phyloP scores from a whole-genome alignment of 306 rosid species.

The Quercus suber region DNA sequence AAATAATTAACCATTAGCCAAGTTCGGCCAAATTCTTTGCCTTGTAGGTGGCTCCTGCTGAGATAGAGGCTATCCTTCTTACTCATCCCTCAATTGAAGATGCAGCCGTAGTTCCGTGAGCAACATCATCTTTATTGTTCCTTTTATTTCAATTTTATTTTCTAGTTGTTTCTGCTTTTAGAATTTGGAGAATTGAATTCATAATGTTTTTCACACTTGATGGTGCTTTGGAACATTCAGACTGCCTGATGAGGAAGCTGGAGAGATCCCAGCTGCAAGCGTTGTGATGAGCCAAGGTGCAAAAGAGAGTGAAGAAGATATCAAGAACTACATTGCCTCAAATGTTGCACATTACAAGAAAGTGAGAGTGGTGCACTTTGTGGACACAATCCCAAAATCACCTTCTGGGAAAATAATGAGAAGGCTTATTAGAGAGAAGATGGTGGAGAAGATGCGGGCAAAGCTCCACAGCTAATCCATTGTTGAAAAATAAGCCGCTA shows the following conservation, averaged over 20 bases:
- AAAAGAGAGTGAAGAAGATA: slow-evolving; percentile 68
- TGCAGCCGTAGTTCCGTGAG: slow-evolving; percentile 95
- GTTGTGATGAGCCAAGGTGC: slow-evolving; percentile 58
- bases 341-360: slow-evolving; percentile 83
- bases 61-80: slow-evolving; percentile 83
- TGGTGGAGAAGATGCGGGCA: slow-evolving; percentile 45
- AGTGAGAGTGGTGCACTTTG: slow-evolving; percentile 73
- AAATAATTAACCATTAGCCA: neutral
- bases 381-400: slow-evolving; percentile 76
- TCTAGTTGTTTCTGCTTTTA: neutral
- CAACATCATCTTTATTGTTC: neutral
- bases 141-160: neutral
- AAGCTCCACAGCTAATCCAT: slow-evolving; percentile 7
- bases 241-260: slow-evolving; percentile 82
- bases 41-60: slow-evolving; percentile 88
- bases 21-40: slow-evolving; percentile 1
- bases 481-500: neutral
- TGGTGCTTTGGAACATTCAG: slow-evolving; percentile 28
- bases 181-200: neutral
- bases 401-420: slow-evolving; percentile 94
- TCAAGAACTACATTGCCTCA: slow-evolving; percentile 62
- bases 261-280: slow-evolving; percentile 91
- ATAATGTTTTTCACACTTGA: neutral
- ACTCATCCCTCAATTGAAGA: slow-evolving; percentile 80
- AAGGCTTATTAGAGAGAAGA: slow-evolving; percentile 61